Evolutionary conservation across 1,284 basidiomycete genomes (phyloP), one percentile per base, ranked within the genome.

Genomic region (Puccinia polysora): DNA sequence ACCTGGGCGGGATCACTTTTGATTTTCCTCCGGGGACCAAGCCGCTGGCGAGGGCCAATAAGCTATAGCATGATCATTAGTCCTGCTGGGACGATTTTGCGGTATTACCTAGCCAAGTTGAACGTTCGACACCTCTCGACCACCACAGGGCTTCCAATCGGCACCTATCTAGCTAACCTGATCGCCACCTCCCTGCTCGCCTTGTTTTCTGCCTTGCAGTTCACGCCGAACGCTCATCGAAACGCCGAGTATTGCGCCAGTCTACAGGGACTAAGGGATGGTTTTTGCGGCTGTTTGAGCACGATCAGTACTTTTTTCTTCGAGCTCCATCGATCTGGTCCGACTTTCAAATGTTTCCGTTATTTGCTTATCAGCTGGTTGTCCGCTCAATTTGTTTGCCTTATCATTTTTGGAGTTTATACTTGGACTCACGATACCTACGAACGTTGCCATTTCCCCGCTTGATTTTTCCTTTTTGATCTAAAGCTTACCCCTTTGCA

Each of bases 291-390:
- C 7, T 93, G 91, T 80, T 82, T 98, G 75, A 94, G 89, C 3
- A 99, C 96, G 0, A 85, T 99, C 74, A 93, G 90, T 80, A 98
- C 94, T 12, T 95, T 97, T 78, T 88, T 87, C 1, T 87, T 88
- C 2, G 96, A 99, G 79, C 80, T 91, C 38, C 80, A 83, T 6
- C 84, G 85, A 2, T 81, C 96, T 65, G 82, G 62, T 78, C 78
- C 79, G 10, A 40, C 5, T 77, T 76, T 83, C 77, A 84, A 84
- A 76, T 85, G 85, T 32, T 86, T 84, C 82, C 77, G 85, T 43
- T 97, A 97, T 79, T 86, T 85, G 23, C 75, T 84, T 1, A 77
- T 85, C 47, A 93, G 89, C 76, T 88, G 89, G 82, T 79, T 85
- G 28, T 79, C 83, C 23, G 88, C 87, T 12, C 91, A 96, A 79